phyloP scores from a whole-genome alignment of 2,329 filamentous ascomycete species.

The Paraphoma sp. region DNA sequence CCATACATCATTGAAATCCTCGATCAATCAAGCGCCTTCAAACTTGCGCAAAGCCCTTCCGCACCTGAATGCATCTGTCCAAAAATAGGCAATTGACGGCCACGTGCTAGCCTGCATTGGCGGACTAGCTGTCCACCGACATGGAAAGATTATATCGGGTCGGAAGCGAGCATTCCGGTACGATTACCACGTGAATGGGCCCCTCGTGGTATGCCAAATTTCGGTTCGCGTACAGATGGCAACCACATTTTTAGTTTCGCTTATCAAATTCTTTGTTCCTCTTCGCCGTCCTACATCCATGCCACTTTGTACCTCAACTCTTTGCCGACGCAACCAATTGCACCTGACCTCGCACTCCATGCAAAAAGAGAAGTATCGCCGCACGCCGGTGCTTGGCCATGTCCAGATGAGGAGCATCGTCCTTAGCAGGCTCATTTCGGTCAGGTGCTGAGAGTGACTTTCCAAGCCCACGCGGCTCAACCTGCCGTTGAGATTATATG shows the following conservation, averaged over 20 bases:
- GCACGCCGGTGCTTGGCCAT: too few relatives aligned
- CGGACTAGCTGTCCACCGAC: not conserved
- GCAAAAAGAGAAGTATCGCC: too few relatives aligned
- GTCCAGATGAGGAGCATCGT: too few relatives aligned
- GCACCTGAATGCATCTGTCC: not conserved
- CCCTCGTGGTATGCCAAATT: too few relatives aligned
- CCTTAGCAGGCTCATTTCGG: too few relatives aligned
- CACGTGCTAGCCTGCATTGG: not conserved
- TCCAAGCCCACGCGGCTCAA: too few relatives aligned
- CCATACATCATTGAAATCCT: too few relatives aligned
- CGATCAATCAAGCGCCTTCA: too few relatives aligned
- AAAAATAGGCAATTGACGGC: not conserved
- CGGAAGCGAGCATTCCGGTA: not conserved
- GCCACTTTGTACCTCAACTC: not conserved
- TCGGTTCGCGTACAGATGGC: not conserved
- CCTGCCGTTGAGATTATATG: too few relatives aligned
- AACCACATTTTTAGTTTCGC: not conserved
- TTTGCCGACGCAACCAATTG: not conserved
- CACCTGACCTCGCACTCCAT: too few relatives aligned
- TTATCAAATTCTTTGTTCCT: not conserved
- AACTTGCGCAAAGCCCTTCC: too few relatives aligned
- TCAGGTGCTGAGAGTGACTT: too few relatives aligned
- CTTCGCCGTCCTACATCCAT: slow-evolving; percentile 1
- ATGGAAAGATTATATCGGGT: not conserved
- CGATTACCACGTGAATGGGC: not conserved